Conservation (phyloP, 352 stramenopile genomes). For the Globisporangium megalacanthum region DNA sequence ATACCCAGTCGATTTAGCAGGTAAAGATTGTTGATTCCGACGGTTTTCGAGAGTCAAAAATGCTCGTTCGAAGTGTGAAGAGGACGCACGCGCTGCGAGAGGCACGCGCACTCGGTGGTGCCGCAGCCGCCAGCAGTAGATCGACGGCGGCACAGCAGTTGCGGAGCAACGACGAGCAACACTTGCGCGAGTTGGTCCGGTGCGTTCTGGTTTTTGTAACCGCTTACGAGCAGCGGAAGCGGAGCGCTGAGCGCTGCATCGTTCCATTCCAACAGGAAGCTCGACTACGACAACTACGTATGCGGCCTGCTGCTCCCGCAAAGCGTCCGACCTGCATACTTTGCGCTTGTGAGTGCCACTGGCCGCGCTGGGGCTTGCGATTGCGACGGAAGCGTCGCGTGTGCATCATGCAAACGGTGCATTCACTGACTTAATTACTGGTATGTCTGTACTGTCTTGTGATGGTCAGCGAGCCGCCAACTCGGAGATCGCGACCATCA, state of each 20-base stretch:
- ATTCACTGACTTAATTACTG: not conserved
- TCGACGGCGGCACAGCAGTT: not conserved
- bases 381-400: not conserved
- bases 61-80: not conserved
- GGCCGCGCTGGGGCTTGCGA: not conserved
- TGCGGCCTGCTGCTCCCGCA: slow-evolving; percentile 68
- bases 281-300: slow-evolving; percentile 84
- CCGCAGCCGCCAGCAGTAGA: not conserved
- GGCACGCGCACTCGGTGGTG: not conserved
- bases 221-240: not conserved
- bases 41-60: not conserved
- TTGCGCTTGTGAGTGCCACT: slow-evolving; percentile 58
- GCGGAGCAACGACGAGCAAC: not conserved
- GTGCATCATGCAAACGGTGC: not conserved
- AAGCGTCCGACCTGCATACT: slow-evolving; percentile 58
- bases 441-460: not conserved
- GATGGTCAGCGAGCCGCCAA: slow-evolving; percentile 77
- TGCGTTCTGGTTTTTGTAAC: no score
- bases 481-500: slow-evolving; percentile 86
- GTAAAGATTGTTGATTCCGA: not conserved
- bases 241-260: no score
- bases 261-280: slow-evolving; percentile 35
- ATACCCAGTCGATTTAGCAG: not conserved
- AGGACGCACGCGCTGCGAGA: not conserved
- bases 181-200: slow-evolving; percentile 5